Evolutionary conservation across 2,329 filamentous ascomycete genomes (phyloP).

Genomic region (Ophiostoma quercus): DNA sequence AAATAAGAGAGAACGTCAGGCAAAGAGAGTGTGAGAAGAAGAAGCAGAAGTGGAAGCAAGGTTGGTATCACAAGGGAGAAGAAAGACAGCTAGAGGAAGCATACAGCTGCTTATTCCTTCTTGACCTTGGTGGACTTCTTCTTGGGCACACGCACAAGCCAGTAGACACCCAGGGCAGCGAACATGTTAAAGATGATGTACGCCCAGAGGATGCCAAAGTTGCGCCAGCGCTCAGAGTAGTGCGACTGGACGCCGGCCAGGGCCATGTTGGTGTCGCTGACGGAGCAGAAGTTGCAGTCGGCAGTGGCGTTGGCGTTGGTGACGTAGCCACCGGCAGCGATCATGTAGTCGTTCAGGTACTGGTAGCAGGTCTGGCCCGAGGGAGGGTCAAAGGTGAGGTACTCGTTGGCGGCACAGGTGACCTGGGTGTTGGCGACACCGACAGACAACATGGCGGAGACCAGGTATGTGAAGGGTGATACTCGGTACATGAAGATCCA

Average conservation of each 20-base stretch:
- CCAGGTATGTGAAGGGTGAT: slow-evolving; percentile 77
- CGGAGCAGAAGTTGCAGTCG: slow-evolving; percentile 52
- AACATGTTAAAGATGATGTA: slow-evolving; percentile 50
- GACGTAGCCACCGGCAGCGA: slow-evolving; percentile 48
- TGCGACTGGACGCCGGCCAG: slow-evolving; percentile 45
- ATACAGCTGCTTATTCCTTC: slow-evolving; percentile 25
- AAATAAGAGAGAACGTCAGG: slow-evolving; percentile 5
- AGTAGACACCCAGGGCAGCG: slow-evolving; percentile 39
- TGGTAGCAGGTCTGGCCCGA: slow-evolving; percentile 52
- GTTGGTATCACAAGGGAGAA: slow-evolving; percentile 1
- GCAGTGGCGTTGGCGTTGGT: slow-evolving; percentile 43
- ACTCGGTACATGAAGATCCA: slow-evolving; percentile 82
- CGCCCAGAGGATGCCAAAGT: slow-evolving; percentile 57
- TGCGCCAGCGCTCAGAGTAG: slow-evolving; percentile 60
- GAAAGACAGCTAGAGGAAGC: not conserved
- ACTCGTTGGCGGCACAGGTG: slow-evolving; percentile 64
- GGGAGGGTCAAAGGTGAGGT: slow-evolving; percentile 60
- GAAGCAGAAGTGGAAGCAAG: not conserved
- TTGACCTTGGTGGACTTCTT: slow-evolving; percentile 26
- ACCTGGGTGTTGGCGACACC: slow-evolving; percentile 64
- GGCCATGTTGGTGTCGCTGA: slow-evolving; percentile 49
- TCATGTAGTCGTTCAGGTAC: slow-evolving; percentile 53
- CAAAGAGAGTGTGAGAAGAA: not conserved
- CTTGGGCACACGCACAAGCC: slow-evolving; percentile 30
- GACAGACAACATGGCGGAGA: slow-evolving; percentile 64